Evolutionary conservation across 768 basidiomycete genomes (phyloP).

Genomic region (Naganishia kalamii): DNA sequence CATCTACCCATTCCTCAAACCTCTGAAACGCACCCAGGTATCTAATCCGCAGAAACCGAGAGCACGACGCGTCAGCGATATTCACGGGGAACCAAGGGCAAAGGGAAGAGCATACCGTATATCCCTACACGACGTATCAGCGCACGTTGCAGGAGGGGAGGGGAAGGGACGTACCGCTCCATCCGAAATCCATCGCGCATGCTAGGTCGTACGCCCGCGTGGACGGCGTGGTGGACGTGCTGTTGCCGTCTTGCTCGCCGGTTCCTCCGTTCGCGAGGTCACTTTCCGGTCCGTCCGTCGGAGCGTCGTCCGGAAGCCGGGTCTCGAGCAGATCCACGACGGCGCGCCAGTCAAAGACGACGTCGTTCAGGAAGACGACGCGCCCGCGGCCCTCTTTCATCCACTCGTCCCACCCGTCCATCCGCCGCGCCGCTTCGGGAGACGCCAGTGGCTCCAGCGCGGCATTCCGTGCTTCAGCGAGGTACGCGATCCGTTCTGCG

Average conservation of each 20-base stretch:
- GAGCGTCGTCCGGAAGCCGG: conserved; percentile 20
- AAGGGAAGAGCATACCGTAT: too few species aligned
- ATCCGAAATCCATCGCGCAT: conserved; percentile 49
- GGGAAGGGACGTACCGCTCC: conserved; percentile 26
- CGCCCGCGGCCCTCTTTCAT: conserved; percentile 19
- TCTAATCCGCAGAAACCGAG: too few species aligned
- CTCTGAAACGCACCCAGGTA: too few species aligned
- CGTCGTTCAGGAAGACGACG: conserved; percentile 51
- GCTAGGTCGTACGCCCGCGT: conserved; percentile 50
- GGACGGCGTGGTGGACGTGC: too few species aligned
- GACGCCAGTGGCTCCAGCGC: conserved; percentile 51
- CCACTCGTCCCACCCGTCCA: conserved; percentile 14
- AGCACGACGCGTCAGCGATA: too few species aligned
- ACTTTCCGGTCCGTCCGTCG: too few species aligned
- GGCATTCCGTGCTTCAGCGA: conserved; percentile 49
- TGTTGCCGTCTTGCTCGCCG: conserved; percentile 36
- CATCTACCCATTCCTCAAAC: too few species aligned
- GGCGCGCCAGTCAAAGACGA: conserved; percentile 49
- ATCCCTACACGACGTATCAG: too few species aligned
- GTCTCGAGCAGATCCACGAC: conserved; percentile 48
- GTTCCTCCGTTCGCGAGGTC: too few species aligned
- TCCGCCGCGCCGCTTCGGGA: conserved; percentile 34
- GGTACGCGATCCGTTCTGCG: conserved; percentile 47
- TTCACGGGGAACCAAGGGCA: too few species aligned
- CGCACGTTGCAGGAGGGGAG: not conserved